A percentile compares a stretch with the other conserved stretches of the same genome.
These are phyloP conservation scores for Tuctoria greenei DNA, from an alignment of 176 grass and related monocot species.

Conservation along the genomic window DNA sequence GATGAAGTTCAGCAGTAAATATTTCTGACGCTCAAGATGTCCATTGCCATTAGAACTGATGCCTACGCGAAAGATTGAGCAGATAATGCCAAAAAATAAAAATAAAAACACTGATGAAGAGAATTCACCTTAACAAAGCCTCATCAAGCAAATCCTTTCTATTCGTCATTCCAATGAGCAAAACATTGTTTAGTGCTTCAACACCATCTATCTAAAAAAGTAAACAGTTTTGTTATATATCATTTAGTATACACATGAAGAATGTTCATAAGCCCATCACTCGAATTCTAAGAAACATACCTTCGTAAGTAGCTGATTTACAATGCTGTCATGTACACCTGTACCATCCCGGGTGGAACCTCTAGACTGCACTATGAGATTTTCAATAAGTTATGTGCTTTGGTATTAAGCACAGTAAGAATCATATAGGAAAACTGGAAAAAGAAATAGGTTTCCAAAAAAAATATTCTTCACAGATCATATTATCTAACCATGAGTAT, in stretches of 20 bases:
- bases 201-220: constrained; percentile 92
- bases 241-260: constrained; percentile 20
- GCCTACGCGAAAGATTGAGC: neutral
- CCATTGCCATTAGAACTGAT: neutral
- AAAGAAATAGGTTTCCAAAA: neutral
- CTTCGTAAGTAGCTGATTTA: constrained; percentile 94
- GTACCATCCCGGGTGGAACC: constrained; percentile 85
- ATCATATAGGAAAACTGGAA: neutral
- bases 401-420: neutral
- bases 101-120: neutral
- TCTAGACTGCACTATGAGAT: constrained; percentile 61
- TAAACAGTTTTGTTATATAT: constrained; percentile 29
- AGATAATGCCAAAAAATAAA: neutral
- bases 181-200: constrained; percentile 88
- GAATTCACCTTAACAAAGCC: constrained; percentile 82
- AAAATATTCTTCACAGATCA: neutral
- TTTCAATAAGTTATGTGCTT: neutral
- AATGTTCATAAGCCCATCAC: neutral
- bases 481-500: neutral
- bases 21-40: neutral
- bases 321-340: constrained; percentile 92
- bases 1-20: constrained; percentile 13
- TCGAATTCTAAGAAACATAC: constrained; percentile 38
- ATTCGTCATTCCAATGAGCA: constrained; percentile 99
- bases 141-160: constrained; percentile 97